phyloP scores from a whole-genome alignment of 192 early-diverging fungal genomes.

The Phycomyces blakesleeanus region DNA sequence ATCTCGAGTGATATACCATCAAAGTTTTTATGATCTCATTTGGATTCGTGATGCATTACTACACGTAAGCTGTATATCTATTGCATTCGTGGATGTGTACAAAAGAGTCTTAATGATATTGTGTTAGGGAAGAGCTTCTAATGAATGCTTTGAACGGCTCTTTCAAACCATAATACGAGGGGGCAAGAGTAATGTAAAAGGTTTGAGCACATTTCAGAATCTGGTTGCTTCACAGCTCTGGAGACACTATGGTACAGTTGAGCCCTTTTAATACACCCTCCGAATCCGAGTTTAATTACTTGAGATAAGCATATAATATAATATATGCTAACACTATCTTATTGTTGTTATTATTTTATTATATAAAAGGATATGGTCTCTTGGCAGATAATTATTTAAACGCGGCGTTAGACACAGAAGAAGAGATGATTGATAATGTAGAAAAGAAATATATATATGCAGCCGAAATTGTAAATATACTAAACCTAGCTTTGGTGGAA shows the following conservation, averaged over 20 bases:
- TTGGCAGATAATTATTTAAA: neutral
- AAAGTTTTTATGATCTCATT: neutral
- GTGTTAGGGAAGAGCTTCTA: neutral
- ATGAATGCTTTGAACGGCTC: neutral
- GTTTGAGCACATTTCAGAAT: neutral
- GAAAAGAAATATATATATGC: neutral
- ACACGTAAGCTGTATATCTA: neutral
- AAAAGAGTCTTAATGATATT: no score
- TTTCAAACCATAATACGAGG: neutral
- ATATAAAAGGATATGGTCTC: neutral
- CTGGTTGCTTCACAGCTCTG: neutral
- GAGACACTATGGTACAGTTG: neutral
- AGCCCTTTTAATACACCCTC: no score
- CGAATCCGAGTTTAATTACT: no score
- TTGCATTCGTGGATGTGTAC: no score
- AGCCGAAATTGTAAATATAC: neutral
- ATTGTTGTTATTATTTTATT: no score
- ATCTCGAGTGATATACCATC: neutral
- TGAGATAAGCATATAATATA: no score
- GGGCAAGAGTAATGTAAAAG: neutral
- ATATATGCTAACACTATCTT: no score
- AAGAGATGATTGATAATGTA: neutral
- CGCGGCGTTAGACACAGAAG: neutral
- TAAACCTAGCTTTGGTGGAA: no score
- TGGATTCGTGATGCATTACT: neutral